Evolutionary conservation across 2,329 filamentous ascomycete genomes (phyloP).

Genomic region (Penicillium sp.): DNA sequence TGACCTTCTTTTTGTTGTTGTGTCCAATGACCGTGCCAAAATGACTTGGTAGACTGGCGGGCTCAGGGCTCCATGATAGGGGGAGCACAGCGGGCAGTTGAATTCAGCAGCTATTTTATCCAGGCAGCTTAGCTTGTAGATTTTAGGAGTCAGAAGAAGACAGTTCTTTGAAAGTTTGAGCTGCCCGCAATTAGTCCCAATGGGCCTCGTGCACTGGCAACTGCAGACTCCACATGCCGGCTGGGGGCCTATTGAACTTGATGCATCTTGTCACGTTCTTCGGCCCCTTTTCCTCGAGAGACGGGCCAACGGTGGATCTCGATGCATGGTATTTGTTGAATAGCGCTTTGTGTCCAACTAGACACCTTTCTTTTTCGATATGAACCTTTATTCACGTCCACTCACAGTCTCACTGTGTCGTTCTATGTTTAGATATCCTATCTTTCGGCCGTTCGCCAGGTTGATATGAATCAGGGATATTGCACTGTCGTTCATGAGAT

Average conservation of each 20-base stretch:
- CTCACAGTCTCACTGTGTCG: not conserved
- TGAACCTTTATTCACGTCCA: not conserved
- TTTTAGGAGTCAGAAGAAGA: not conserved
- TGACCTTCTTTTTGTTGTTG: not conserved
- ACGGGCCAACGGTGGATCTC: conserved; percentile 4
- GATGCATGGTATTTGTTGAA: conserved; percentile 5
- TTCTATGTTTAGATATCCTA: conserved; percentile 12
- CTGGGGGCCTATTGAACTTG: not conserved
- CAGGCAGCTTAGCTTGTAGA: not conserved
- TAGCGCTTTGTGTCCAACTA: not conserved
- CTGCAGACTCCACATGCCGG: not conserved
- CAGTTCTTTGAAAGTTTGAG: not conserved
- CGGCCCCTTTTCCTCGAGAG: conserved; percentile 7
- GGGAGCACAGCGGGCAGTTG: not conserved
- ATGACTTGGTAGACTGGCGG: not conserved
- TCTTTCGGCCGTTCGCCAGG: not conserved
- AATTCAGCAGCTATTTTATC: not conserved
- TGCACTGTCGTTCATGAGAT: not conserved
- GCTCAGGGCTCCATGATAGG: conserved; percentile 18
- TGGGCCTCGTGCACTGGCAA: not conserved
- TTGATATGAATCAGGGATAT: not conserved
- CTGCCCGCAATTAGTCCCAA: not conserved
- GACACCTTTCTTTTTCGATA: not conserved
- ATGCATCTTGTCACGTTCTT: conserved; percentile 7
- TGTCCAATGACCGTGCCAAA: not conserved